Conservation (phyloP, 805 yeast genomes). For the Kurtzmaniella fragi region DNA sequence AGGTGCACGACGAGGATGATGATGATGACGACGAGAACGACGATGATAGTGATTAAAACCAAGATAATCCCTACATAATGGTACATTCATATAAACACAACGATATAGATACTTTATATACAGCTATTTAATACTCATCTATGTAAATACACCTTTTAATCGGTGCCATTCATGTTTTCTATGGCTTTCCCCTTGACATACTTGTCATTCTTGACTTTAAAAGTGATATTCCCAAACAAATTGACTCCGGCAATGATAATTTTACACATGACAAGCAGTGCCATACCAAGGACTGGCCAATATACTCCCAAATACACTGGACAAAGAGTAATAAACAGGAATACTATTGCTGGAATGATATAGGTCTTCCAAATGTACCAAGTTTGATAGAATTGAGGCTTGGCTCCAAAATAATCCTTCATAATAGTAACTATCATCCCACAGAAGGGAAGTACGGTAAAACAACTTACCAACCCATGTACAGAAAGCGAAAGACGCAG, state of each 20-base stretch:
- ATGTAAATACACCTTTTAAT: too few relatives aligned
- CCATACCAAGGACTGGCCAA: constrained; percentile 4
- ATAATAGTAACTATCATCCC: neutral
- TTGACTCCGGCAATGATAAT: constrained; percentile 5
- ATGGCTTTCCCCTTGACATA: constrained; percentile 55
- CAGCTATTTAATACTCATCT: too few relatives aligned
- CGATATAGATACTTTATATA: too few relatives aligned
- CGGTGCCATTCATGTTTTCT: constrained; percentile 29
- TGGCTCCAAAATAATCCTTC: neutral
- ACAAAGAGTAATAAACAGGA: too few relatives aligned
- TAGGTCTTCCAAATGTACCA: constrained; percentile 1
- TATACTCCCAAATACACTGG: too few relatives aligned
- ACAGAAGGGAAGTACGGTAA: constrained; percentile 15
- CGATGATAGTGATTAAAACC: neutral
- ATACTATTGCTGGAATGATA: neutral
- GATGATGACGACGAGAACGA: constrained; percentile 3
- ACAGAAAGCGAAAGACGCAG: constrained; percentile 6
- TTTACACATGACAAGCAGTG: constrained; percentile 8
- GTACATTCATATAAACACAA: too few relatives aligned
- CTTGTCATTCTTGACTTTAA: constrained; percentile 52
- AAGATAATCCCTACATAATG: too few relatives aligned
- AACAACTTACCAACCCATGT: constrained; percentile 14
- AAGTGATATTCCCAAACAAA: constrained; percentile 21
- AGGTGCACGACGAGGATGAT: constrained; percentile 1
- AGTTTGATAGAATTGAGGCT: neutral